Percentiles rank a stretch among this genome's conserved stretches.
Conservation (phyloP, 2,329 filamentous ascomycete genomes). For the Xylaria multiplex region DNA sequence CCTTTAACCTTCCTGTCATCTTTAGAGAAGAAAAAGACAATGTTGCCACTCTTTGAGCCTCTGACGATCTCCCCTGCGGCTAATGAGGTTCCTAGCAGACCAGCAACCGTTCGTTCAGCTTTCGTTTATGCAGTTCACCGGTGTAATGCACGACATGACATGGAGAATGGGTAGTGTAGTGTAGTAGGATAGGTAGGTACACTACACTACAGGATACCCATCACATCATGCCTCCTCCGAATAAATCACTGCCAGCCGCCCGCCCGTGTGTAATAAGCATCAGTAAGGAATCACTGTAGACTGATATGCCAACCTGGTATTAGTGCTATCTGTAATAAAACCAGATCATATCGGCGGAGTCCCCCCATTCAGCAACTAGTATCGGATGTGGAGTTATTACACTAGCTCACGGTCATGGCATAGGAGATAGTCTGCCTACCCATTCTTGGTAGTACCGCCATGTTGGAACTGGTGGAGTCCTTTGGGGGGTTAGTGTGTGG, state of each 20-base stretch:
- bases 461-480: conserved; percentile 30
- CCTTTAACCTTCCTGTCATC: neutral
- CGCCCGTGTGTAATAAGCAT: conserved; percentile 25
- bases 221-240: neutral
- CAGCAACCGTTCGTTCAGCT: neutral
- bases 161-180: neutral
- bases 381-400: conserved; percentile 1
- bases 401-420: neutral
- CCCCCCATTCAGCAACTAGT: conserved; percentile 6
- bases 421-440: no score
- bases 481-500: neutral
- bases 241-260: neutral
- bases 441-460: conserved; percentile 19
- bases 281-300: conserved; percentile 8
- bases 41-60: conserved; percentile 1
- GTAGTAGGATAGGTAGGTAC: neutral
- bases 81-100: conserved; percentile 2
- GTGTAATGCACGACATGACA: neutral
- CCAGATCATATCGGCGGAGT: conserved; percentile 14
- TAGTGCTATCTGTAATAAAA: neutral
- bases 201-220: neutral
- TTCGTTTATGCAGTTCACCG: neutral
- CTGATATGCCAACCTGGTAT: neutral
- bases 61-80: conserved; percentile 17
- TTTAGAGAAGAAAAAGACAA: neutral